phyloP scores from a whole-genome alignment of 768 basidiomycete genomes.

The Suillus placidus region DNA sequence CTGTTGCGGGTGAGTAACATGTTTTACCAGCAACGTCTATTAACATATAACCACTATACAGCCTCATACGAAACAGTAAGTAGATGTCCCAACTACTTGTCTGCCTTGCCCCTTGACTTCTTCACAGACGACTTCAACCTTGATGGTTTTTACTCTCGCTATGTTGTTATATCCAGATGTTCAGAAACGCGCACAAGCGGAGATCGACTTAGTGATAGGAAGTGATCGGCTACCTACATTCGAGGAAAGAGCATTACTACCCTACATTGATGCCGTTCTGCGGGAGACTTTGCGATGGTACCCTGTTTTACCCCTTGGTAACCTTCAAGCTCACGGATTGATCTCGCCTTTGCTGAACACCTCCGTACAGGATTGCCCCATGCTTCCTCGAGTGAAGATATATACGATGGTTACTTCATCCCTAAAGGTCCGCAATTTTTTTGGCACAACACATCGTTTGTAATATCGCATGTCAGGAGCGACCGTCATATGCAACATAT shows the following conservation, averaged over 20 bases:
- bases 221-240: constrained; percentile 17
- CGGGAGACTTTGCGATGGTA: constrained; percentile 22
- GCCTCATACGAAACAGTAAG: constrained; percentile 17
- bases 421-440: constrained; percentile 14
- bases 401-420: constrained; percentile 17
- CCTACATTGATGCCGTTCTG: constrained; percentile 19
- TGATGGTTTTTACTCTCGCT: constrained; percentile 20
- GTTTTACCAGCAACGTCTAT: not conserved
- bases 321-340: not conserved
- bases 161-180: constrained; percentile 22
- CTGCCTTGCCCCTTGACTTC: not conserved
- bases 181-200: constrained; percentile 20
- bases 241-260: constrained; percentile 16
- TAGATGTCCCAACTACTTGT: not conserved
- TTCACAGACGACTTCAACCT: constrained; percentile 12
- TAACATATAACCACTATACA: not conserved
- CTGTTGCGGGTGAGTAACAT: constrained; percentile 15
- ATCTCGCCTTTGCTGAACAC: not conserved
- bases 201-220: constrained; percentile 27
- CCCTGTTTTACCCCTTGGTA: constrained; percentile 19
- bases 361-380: constrained; percentile 12
- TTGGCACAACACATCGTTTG: too few species aligned
- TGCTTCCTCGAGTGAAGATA: constrained; percentile 12
- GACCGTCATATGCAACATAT: constrained; percentile 12
- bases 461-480: constrained; percentile 8